Conservation (phyloP, 1,284 basidiomycete species). For the Ceraceosorus bombacis region DNA sequence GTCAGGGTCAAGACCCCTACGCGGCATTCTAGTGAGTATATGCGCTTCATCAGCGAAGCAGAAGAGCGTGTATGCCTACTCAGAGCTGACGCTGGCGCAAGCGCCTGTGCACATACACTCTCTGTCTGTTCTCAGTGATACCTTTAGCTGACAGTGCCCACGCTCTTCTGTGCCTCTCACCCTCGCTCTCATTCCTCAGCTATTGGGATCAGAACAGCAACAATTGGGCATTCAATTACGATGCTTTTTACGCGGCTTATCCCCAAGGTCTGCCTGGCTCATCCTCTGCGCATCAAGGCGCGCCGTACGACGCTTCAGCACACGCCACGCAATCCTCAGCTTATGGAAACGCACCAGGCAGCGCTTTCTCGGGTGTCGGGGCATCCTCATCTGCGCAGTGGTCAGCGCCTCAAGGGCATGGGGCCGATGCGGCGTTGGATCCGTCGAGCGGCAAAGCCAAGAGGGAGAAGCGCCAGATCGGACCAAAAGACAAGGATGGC, state of each 20-base stretch:
- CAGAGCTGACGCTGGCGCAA: no score
- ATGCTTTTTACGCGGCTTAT: slow-evolving; percentile 36
- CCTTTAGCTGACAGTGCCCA: background rate
- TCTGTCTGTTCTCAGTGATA: no score
- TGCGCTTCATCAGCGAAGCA: background rate
- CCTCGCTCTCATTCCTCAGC: slow-evolving; percentile 9
- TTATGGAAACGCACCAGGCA: slow-evolving; percentile 11
- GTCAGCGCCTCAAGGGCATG: background rate
- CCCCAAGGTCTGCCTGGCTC: slow-evolving; percentile 24
- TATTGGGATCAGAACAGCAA: slow-evolving; percentile 40
- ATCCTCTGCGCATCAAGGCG: slow-evolving; percentile 2
- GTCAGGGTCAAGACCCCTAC: slow-evolving; percentile 28
- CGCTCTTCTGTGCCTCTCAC: background rate
- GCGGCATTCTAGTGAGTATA: slow-evolving; percentile 39
- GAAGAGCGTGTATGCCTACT: no score
- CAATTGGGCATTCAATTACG: slow-evolving; percentile 47
- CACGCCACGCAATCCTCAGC: slow-evolving; percentile 7
- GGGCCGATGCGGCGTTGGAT: background rate
- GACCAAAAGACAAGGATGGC: slow-evolving; percentile 18
- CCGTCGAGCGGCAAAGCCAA: background rate
- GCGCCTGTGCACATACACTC: no score
- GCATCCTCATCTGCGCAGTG: no score
- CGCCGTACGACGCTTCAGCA: slow-evolving; percentile 17
- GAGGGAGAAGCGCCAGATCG: slow-evolving; percentile 9
- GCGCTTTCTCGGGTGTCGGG: background rate